Base-by-base conservation (phyloP, 371 early-diverging fungal species). In the Zopfochytrium polystomum region DNA sequence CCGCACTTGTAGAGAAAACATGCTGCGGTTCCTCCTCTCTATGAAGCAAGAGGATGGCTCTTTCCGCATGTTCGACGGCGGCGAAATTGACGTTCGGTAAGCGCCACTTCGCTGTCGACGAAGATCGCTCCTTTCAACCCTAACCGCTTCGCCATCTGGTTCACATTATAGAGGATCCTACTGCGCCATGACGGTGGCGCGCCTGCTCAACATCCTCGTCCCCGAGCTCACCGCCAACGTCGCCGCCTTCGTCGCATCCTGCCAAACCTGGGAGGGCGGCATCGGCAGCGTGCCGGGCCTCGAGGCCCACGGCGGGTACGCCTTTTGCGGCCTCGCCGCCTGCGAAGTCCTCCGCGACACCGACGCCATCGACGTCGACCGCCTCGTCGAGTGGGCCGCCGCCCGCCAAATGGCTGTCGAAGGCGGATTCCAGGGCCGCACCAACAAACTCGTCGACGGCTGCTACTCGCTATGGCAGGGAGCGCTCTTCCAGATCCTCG, bases 391-490 rank as follows among this genome's bases (percentile, higher is more conserved):
- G 54, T 98, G 96, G 96, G 80, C 88, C 33, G 68, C 70, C 9
- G 72, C 70, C 9, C 76, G 93, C 32, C 98, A 98, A 72, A 88
- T 96, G 91, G 66, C 66, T 18, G 58, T 92, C 26, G 95, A 94
- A 74, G 96, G 97, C 29, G 99, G 99, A 13, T 97, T 96, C 60
- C 91, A 90, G 58, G 99, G 99, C 15, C 80, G 99, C 43, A 89
- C 93, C 1, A 97, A 99, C 75, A 99, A 99, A 68, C 79, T 96
- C 0, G 97, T 96, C 0, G 99, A 99, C 73, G 96, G 95, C 0
- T 99, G 99, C 68, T 99, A 99, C 72, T 89, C 94, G 0, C 94
- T 92, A 71, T 99, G 99, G 99, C 84, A 90, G 26, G 96, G 95
- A 18, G 96, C 89, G 1, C 78, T 86, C 26, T 90, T 90, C 34